phyloP scores from a whole-genome alignment of 129 eudicot species.

The Saposhnikovia divaricata region DNA sequence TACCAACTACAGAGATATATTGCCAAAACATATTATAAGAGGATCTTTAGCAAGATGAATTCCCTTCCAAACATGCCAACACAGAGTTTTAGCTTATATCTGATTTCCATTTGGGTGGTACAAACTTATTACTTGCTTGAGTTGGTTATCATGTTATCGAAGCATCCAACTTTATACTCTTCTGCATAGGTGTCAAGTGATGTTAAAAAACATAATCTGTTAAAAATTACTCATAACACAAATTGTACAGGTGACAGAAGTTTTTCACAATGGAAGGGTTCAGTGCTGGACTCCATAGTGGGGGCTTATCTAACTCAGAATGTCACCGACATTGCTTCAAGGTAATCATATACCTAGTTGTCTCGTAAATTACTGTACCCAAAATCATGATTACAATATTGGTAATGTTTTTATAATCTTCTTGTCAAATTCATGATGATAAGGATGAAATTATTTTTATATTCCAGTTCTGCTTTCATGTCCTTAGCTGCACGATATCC shows the following conservation, averaged over 20 bases:
- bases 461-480: constrained; percentile 61
- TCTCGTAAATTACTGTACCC: neutral
- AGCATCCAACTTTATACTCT: neutral
- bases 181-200: neutral
- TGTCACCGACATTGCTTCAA: constrained; percentile 53
- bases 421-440: neutral
- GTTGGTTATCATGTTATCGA: neutral
- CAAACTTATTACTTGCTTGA: neutral
- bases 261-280: constrained; percentile 72
- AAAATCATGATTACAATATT: neutral
- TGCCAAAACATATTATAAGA: neutral
- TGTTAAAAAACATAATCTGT: neutral
- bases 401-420: constrained; percentile 3
- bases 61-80: neutral
- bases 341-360: constrained; percentile 27
- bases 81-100: neutral
- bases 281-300: constrained; percentile 62
- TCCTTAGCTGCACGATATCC: constrained; percentile 50
- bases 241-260: constrained; percentile 44
- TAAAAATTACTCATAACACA: neutral
- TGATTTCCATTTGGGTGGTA: neutral
- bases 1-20: neutral
- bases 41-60: neutral
- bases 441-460: constrained; percentile 6
- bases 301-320: constrained; percentile 81